Evolutionary conservation across 192 early-diverging fungal species (phyloP).

Genomic region (Paraglomus brasilianum): DNA sequence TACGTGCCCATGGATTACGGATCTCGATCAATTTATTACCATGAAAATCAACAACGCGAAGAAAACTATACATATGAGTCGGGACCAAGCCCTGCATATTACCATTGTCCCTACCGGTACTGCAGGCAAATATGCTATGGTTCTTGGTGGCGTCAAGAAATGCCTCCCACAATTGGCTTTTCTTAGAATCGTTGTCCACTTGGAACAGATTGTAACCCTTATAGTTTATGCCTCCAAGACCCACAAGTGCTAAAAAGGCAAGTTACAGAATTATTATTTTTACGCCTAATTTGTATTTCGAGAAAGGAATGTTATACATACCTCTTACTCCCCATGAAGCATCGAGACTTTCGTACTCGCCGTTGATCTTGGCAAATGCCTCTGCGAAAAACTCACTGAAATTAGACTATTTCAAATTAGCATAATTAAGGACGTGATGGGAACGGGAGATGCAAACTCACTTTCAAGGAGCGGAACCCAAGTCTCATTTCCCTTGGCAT

Average conservation of each 20-base stretch:
- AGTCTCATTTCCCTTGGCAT: constrained; percentile 39
- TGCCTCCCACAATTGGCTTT: no score
- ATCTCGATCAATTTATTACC: constrained; percentile 39
- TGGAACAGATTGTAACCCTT: no score
- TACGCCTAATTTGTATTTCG: no score
- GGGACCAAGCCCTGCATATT: constrained; percentile 15
- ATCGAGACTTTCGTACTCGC: constrained; percentile 41
- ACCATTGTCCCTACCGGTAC: no score
- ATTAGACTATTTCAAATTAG: no score
- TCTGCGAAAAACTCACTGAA: constrained; percentile 23
- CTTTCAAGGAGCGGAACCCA: constrained; percentile 53
- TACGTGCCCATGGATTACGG: constrained; percentile 49
- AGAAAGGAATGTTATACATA: neutral
- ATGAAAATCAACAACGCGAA: constrained; percentile 38
- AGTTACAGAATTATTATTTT: neutral
- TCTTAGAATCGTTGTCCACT: no score
- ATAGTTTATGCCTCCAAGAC: constrained; percentile 40
- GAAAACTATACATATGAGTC: constrained; percentile 46
- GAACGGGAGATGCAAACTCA: no score
- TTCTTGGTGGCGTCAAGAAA: no score
- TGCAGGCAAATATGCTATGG: no score
- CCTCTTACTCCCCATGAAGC: constrained; percentile 41
- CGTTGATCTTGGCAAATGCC: constrained; percentile 55
- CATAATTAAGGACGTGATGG: no score
- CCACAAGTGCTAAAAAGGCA: constrained; percentile 34